Conservation (phyloP, 192 early-diverging fungal genomes). For the Phycomyces nitens region DNA sequence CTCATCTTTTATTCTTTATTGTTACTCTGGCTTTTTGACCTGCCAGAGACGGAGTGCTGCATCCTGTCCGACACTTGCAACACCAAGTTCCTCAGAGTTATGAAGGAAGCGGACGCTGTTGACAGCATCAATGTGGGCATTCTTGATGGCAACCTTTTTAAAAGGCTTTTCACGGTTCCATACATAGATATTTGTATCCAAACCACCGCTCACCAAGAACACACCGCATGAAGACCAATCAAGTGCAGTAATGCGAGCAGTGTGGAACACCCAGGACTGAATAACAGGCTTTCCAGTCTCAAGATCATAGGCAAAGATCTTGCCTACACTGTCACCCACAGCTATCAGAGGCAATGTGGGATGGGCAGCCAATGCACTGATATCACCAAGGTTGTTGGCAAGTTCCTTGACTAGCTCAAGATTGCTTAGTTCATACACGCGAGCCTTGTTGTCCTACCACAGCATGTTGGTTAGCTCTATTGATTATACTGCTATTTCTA, state of each 20-base stretch:
- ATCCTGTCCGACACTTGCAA: slow-evolving; percentile 81
- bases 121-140: slow-evolving; percentile 81
- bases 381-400: slow-evolving; percentile 51
- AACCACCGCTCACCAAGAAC: slow-evolving; percentile 73
- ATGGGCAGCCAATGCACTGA: slow-evolving; percentile 79
- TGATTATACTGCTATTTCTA: background rate
- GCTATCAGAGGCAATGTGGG: slow-evolving; percentile 74
- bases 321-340: slow-evolving; percentile 75
- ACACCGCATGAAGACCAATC: slow-evolving; percentile 74
- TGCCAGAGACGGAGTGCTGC: slow-evolving; percentile 75
- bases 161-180: slow-evolving; percentile 82
- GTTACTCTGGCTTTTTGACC: slow-evolving; percentile 12
- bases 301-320: slow-evolving; percentile 71
- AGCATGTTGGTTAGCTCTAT: background rate
- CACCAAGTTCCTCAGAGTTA: slow-evolving; percentile 39
- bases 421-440: slow-evolving; percentile 55
- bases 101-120: slow-evolving; percentile 70
- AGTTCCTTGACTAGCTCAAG: slow-evolving; percentile 31
- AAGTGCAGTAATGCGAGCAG: slow-evolving; percentile 76
- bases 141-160: slow-evolving; percentile 68
- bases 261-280: slow-evolving; percentile 88
- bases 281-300: slow-evolving; percentile 45
- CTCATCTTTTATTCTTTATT: too few species aligned
- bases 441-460: slow-evolving; percentile 59
- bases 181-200: slow-evolving; percentile 89